These are phyloP conservation scores for Umbilicus rupestris DNA, from an alignment of 164 flowering plant genomes.

Conservation along the genomic window DNA sequence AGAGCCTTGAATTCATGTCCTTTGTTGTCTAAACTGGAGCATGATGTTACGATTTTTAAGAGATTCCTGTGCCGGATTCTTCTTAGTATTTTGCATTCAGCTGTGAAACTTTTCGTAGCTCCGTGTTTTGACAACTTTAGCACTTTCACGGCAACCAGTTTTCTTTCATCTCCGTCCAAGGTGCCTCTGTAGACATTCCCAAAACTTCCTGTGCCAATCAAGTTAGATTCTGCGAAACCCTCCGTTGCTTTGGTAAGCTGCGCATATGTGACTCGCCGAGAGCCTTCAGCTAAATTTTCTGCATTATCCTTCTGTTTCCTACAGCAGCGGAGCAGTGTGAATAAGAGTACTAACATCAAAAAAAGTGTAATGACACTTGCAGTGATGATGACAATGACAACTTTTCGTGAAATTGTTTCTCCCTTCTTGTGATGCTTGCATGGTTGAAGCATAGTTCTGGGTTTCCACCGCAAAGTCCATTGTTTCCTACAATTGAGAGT, in stretches of 20 bases:
- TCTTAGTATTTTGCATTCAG: too few relatives aligned
- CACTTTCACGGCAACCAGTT: too few relatives aligned
- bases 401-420: neutral
- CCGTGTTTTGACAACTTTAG: too few relatives aligned
- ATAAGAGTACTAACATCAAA: neutral
- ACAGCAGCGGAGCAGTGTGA: neutral
- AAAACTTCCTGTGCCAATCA: constrained; percentile 9
- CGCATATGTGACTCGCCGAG: neutral
- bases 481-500: too few relatives aligned
- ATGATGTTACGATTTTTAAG: too few relatives aligned
- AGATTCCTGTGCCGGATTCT: too few relatives aligned
- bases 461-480: neutral
- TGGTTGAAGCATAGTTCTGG: neutral
- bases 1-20: too few relatives aligned
- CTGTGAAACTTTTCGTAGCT: too few relatives aligned
- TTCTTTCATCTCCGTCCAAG: too few relatives aligned
- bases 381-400: neutral
- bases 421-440: neutral
- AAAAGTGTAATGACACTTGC: neutral
- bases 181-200: constrained; percentile 5
- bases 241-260: neutral
- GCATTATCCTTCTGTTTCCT: neutral
- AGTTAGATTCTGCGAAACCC: constrained; percentile 2
- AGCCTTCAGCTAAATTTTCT: too few relatives aligned
- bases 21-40: too few relatives aligned